Evolutionary conservation across 352 stramenopile species (phyloP).

Genomic region (Pythium dissimile): DNA sequence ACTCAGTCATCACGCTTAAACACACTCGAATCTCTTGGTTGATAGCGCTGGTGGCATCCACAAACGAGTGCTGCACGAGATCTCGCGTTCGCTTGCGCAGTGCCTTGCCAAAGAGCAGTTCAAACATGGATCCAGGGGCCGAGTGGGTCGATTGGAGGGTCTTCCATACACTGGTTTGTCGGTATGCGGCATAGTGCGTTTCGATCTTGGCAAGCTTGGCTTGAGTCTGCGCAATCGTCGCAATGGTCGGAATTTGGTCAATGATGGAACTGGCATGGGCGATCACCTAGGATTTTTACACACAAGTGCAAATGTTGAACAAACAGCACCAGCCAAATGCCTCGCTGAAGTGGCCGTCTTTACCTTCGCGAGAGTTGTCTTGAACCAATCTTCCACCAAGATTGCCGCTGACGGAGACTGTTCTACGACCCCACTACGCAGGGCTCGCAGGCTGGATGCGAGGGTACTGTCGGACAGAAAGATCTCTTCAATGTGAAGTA

Average conservation of each 20-base stretch:
- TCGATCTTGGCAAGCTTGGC: conserved; percentile 47
- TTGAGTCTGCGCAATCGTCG: conserved; percentile 51
- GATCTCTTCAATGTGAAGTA: conserved; percentile 53
- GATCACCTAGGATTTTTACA: conserved; percentile 32
- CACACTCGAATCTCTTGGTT: conserved; percentile 51
- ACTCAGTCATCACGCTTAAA: conserved; percentile 25
- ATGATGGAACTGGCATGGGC: conserved; percentile 41
- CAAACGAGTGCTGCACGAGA: conserved; percentile 73
- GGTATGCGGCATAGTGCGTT: conserved; percentile 30
- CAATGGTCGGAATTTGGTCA: conserved; percentile 53
- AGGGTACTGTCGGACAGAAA: conserved; percentile 29
- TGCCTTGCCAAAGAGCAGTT: conserved; percentile 52
- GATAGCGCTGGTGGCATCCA: conserved; percentile 69
- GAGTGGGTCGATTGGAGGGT: conserved; percentile 3
- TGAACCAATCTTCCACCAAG: too few species aligned
- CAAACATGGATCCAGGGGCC: conserved; percentile 47
- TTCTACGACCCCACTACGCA: too few species aligned
- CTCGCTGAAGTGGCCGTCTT: too few species aligned
- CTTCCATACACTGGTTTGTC: conserved; percentile 37
- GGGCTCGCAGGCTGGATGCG: not conserved
- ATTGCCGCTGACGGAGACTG: not conserved
- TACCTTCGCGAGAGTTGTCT: too few species aligned
- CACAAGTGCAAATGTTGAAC: too few species aligned
- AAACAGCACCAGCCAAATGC: too few species aligned
- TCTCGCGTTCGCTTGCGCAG: conserved; percentile 63